Conservation (phyloP, 148 eudicot genomes). For the Heliamphora exappendiculata region DNA sequence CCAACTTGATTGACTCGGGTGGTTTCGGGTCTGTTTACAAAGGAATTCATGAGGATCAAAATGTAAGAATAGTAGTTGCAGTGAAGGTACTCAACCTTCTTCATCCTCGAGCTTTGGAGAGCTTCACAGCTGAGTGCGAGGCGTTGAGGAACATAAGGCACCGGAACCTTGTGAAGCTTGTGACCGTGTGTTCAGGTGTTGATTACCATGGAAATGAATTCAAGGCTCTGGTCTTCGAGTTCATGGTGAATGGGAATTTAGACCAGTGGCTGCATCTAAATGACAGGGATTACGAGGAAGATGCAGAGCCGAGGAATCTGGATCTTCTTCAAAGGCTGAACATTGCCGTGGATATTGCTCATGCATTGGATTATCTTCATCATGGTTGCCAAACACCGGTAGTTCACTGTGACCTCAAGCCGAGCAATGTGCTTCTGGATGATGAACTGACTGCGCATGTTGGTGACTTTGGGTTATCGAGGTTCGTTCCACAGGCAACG, state of each 20-base stretch:
- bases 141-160: constrained; percentile 14
- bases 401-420: constrained; percentile 15
- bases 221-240: constrained; percentile 13
- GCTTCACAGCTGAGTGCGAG: constrained; percentile 14
- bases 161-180: constrained; percentile 7
- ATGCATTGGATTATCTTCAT: constrained; percentile 14
- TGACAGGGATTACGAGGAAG: neutral
- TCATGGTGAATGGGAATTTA: constrained; percentile 9
- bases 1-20: constrained; percentile 11
- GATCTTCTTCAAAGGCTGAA: constrained; percentile 9
- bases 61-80: neutral
- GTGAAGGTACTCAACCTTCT: constrained; percentile 6
- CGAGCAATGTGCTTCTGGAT: constrained; percentile 15
- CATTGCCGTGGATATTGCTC: constrained; percentile 12
- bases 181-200: constrained; percentile 9
- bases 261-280: constrained; percentile 9
- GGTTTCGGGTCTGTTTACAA: constrained; percentile 9
- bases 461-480: constrained; percentile 12
- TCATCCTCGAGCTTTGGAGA: constrained; percentile 3
- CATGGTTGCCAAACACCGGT: neutral
- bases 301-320: neutral
- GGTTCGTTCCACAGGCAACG: neutral
- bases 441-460: constrained; percentile 10
- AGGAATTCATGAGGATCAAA: neutral
- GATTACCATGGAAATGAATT: constrained; percentile 8